Percentiles rank a stretch among this genome's conserved stretches.
These are phyloP conservation scores for Nissolia schottii DNA, from an alignment of 306 rosid species.

Conservation along the genomic window DNA sequence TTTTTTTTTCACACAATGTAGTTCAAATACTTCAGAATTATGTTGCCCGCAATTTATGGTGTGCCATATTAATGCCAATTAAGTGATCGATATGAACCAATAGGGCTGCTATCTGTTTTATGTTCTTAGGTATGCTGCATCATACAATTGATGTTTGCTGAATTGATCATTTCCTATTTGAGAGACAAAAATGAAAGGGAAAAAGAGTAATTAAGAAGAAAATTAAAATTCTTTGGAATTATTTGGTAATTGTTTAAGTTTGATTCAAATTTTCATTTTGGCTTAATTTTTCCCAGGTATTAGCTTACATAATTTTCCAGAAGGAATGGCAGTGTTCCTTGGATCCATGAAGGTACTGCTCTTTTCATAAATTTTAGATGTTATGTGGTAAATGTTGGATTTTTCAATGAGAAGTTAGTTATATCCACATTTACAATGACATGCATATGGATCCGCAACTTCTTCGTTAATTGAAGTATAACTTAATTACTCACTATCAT, in stretches of 20 bases:
- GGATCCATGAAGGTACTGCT: constrained; percentile 87
- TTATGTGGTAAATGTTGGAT: neutral
- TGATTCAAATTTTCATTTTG: neutral
- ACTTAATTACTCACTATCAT: neutral
- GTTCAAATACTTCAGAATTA: no score
- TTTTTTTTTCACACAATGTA: no score
- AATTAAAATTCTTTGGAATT: no score
- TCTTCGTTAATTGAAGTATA: neutral
- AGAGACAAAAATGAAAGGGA: no score
- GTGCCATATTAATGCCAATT: no score
- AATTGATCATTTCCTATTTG: no score
- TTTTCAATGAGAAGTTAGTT: neutral
- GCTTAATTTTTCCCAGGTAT: constrained; percentile 46
- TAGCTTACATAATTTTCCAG: constrained; percentile 94
- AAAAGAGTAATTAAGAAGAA: no score
- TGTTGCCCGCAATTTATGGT: no score
- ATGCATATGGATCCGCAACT: neutral
- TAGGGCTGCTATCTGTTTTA: no score
- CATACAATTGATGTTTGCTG: no score
- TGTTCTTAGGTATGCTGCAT: no score
- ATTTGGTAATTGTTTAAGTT: neutral
- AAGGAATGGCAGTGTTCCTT: constrained; percentile 99
- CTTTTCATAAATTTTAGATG: neutral
- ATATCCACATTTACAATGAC: neutral
- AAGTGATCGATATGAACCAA: no score